Base-by-base conservation (phyloP, 192 early-diverging fungal species). In the Coemansia sp. region DNA sequence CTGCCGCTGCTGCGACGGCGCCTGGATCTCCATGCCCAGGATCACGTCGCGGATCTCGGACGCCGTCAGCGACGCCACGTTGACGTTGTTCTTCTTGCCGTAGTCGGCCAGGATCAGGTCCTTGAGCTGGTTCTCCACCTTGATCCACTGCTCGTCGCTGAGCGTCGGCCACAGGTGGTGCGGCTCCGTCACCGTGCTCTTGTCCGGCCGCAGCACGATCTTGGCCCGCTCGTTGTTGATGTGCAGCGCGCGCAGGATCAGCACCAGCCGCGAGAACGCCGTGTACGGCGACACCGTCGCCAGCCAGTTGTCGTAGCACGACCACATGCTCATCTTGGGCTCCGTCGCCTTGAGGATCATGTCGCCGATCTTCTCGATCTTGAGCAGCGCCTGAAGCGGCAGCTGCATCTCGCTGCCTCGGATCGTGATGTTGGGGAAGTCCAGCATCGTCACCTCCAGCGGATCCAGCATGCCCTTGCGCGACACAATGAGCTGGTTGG, bases 401-500 rank as follows among this genome's bases (percentile, higher is more conserved):
- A 99, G 82, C 85, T 98, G 97, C 66, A 99, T 86, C 77, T 99
- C 97, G 47, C 90, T 92, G 19, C 96, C 96, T 73, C 97, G 97
- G 84, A 99, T 99, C 10, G 97, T 94, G 85, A 97, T 97, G 80
- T 99, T 99, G 60, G 96, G 96, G 89, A 99, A 99, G 84, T 98
- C 96, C 60, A 99, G 72, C 73, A 76, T 85, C 27, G 68, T 75
- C 9, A 97, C 95, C 75, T 98, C 97, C 14, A 99, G 87, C 56
- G 97, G 97, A 86, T 99, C 97, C 84, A 99, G 86, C 96, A 99
- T 99, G 60, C 97, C 97, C 85, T 97, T 98, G 76, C 97, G 89
- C 32, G 97, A 96, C 17, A 99, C 97, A 86, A 99, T 98, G 59
- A 99, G 93, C 76, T 99, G 97, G 77, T 97, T 97, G 25, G 97